phyloP scores from a whole-genome alignment of 495 filamentous ascomycete species.

The Lentithecium fluviatile region DNA sequence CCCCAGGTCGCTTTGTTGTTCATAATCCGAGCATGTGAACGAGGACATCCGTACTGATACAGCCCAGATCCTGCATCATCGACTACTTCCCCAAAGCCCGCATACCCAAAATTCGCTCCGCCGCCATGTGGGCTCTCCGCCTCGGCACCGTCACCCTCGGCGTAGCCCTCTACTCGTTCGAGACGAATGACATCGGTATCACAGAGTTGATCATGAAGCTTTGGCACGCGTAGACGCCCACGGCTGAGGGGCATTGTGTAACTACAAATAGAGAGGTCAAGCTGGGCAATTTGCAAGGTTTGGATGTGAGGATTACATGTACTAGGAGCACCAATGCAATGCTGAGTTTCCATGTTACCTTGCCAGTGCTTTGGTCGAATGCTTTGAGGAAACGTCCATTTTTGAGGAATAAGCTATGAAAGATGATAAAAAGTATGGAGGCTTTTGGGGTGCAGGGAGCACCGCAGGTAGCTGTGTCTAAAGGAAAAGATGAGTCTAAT shows the following conservation, averaged over 20 bases:
- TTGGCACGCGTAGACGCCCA: slow-evolving; percentile 63
- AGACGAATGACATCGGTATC: slow-evolving; percentile 97
- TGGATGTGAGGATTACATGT: background rate
- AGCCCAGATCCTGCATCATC: slow-evolving; percentile 65
- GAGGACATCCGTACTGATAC: slow-evolving; percentile 2
- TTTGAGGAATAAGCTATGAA: no score
- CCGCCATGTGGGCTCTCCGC: slow-evolving; percentile 74
- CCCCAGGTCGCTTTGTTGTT: no score
- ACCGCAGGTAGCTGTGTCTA: no score
- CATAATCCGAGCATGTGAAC: background rate
- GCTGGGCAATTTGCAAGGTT: background rate
- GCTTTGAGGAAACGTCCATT: no score
- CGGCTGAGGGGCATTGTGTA: background rate
- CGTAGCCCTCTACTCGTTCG: slow-evolving; percentile 92
- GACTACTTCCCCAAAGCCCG: slow-evolving; percentile 82
- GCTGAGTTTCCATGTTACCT: no score
- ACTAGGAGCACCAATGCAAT: no score
- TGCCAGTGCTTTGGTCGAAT: no score
- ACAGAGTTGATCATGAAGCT: slow-evolving; percentile 83
- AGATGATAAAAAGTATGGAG: no score
- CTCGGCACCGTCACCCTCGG: slow-evolving; percentile 75
- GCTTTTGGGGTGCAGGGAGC: no score
- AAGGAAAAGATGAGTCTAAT: no score
- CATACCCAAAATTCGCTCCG: slow-evolving; percentile 62
- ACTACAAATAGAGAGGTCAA: background rate